Evolutionary conservation across 192 early-diverging fungal species (phyloP).

Genomic region (Paraglomus brasilianum): DNA sequence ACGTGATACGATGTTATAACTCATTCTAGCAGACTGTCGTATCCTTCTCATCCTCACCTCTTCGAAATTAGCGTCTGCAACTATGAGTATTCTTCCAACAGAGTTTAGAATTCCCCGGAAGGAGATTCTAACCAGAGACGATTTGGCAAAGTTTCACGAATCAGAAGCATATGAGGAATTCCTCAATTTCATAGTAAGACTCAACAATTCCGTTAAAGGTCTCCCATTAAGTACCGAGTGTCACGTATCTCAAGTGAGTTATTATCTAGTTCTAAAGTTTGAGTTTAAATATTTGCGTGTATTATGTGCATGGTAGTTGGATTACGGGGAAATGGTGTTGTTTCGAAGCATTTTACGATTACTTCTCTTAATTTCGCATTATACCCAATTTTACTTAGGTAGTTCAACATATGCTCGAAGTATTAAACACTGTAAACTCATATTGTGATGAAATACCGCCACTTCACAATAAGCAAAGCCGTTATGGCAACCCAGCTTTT

Average conservation of each 20-base stretch:
- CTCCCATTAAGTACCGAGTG: slow-evolving; percentile 53
- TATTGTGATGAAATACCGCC: slow-evolving; percentile 69
- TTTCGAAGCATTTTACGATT: too few species aligned
- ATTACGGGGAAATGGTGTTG: too few species aligned
- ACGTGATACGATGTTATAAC: too few species aligned
- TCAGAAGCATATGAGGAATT: slow-evolving; percentile 64
- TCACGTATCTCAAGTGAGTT: slow-evolving; percentile 51
- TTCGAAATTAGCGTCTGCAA: too few species aligned
- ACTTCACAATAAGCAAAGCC: slow-evolving; percentile 68
- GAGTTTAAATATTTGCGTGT: not conserved
- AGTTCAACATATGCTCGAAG: slow-evolving; percentile 57
- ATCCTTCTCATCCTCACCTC: too few species aligned
- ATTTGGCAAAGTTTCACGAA: slow-evolving; percentile 73
- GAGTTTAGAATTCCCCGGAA: slow-evolving; percentile 41
- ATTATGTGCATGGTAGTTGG: not conserved
- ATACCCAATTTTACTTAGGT: slow-evolving; percentile 27
- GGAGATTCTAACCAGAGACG: slow-evolving; percentile 81
- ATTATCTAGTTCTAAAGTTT: not conserved
- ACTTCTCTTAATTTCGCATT: not conserved
- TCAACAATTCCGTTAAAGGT: slow-evolving; percentile 77
- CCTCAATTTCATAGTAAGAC: slow-evolving; percentile 64
- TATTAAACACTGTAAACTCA: slow-evolving; percentile 65
- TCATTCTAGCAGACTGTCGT: too few species aligned
- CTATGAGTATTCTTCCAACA: not conserved
- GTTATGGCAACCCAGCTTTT: slow-evolving; percentile 97